Base-by-base conservation (phyloP, 2,329 filamentous ascomycete species). In the Thermothelomyces thermophilus region DNA sequence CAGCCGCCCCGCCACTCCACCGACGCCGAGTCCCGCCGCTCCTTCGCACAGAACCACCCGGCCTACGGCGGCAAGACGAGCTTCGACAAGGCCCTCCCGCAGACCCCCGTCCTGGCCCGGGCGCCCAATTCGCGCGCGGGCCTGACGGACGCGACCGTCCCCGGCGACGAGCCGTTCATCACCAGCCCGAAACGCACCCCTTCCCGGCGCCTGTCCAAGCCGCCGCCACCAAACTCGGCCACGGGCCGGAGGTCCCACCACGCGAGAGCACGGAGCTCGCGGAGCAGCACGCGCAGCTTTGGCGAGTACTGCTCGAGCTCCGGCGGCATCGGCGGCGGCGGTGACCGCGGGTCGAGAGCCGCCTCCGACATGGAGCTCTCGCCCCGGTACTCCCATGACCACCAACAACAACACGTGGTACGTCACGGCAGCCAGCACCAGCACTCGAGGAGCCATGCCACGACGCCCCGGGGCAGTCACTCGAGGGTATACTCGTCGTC, bases 111-210 rank as follows among this genome's bases (percentile, higher is more conserved):
- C 9, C 67, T 80, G 24, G 79, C 80, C 11, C 70, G 74, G 41
- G 81, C 81, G 6, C 80, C 81, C 11, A 84, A 84, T 57, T 71
- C 80, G n/a, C 70, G 80, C 17, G 73, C 72, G 1, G 81, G 81
- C 14, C 70, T 84, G 5, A 84, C 81, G 2, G 80, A 84, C 54
- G 78, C 83, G 57, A 65, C 73, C 1, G 63, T 83, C 2, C 79
- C 80, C 5, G 80, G 81, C 30, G 80, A 78, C 51, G 74, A 76
- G 40, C 77, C 81, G 3, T 84, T 80, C 55, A 63, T 84, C 26
- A 64, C 73, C 7, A 67, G 70, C 10, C 68, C 75, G 1, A 80
- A 73, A 62, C 73, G 77, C 10, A 73, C 76, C 13, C 68, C 72
- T 3, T 77, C 77, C 3, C 73, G 78, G n/a, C 64, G 78, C 16